phyloP scores from a whole-genome alignment of 179 eudicot species.

The Spinacia oleracea region DNA sequence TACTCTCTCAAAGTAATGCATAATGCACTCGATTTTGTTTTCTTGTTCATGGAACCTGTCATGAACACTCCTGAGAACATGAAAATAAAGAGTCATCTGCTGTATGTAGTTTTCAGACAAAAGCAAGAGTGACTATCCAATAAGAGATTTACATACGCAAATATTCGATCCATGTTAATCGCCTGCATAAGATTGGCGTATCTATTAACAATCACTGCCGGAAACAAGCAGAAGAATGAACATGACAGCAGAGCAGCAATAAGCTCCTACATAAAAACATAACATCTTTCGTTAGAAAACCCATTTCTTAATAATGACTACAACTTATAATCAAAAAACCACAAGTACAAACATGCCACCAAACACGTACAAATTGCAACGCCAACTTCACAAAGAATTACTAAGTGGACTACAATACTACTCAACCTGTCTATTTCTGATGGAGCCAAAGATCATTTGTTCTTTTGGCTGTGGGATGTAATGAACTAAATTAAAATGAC shows the following conservation, averaged over 20 bases:
- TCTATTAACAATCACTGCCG: constrained; percentile 42
- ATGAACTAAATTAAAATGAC: no score
- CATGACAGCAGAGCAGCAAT: constrained; percentile 86
- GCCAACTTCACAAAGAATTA: no score
- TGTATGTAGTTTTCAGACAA: neutral
- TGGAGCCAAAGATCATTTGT: no score
- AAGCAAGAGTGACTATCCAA: neutral
- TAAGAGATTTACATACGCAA: constrained; percentile 61
- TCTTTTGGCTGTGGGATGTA: no score
- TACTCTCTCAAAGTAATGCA: constrained; percentile 69
- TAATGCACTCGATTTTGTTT: constrained; percentile 76
- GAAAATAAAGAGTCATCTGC: neutral
- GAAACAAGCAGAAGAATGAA: constrained; percentile 90
- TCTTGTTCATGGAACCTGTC: constrained; percentile 55
- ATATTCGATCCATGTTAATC: constrained; percentile 83
- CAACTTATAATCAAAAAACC: no score
- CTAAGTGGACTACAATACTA: no score
- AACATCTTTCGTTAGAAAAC: neutral
- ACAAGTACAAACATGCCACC: no score
- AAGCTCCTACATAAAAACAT: constrained; percentile 62
- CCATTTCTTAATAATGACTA: no score
- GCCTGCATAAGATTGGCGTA: constrained; percentile 63
- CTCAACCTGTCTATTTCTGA: no score
- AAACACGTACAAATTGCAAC: no score
- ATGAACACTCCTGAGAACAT: constrained; percentile 59